phyloP scores from a whole-genome alignment of 305 asterid genomes.

The Striga hermonthica region DNA sequence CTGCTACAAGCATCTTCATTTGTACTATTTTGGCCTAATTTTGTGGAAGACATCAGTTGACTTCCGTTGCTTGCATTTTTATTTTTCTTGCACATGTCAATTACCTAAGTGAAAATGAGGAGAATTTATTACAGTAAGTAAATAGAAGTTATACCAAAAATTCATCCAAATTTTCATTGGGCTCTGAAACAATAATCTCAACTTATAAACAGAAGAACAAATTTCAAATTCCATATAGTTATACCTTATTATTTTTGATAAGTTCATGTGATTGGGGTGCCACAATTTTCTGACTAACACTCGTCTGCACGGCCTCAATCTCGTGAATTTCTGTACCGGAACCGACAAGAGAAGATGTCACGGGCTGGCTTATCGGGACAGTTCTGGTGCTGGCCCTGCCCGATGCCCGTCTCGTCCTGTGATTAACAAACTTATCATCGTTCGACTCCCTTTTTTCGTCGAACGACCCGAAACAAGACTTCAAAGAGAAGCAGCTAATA shows the following conservation, averaged over 20 bases:
- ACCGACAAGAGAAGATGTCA: neutral
- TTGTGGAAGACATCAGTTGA: neutral
- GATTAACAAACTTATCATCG: neutral
- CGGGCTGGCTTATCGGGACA: neutral
- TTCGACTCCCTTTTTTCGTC: neutral
- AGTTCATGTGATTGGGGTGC: neutral
- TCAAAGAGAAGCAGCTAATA: neutral
- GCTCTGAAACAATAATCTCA: neutral
- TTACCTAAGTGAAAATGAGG: neutral
- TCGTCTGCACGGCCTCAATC: neutral
- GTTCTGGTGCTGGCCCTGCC: neutral
- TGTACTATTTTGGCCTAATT: neutral
- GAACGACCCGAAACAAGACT: constrained; percentile 2
- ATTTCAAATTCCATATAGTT: neutral
- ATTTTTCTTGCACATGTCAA: neutral
- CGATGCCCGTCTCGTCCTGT: neutral
- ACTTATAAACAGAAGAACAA: neutral
- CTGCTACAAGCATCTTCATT: neutral
- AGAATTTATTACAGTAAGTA: no score
- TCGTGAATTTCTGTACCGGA: neutral
- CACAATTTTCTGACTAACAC: neutral
- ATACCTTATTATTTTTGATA: neutral
- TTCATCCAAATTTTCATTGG: neutral
- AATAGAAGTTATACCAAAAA: no score
- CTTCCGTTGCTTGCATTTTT: neutral